Conservation (phyloP, 257 asterid genomes). For the Forsythia suspensa region DNA sequence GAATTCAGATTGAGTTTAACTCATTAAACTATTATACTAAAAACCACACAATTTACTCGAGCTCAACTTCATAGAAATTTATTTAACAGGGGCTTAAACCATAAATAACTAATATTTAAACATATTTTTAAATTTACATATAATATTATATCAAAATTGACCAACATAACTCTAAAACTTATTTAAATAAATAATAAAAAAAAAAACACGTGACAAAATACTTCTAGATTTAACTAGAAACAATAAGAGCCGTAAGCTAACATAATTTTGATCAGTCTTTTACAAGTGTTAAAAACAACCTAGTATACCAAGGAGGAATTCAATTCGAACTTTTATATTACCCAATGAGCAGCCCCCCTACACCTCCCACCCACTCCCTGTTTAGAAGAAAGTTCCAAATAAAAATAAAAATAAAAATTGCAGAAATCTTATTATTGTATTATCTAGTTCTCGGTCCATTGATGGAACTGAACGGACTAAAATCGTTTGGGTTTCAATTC, state of each 20-base stretch:
- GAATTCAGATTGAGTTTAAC: background rate
- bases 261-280: conserved; percentile 10
- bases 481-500: no score
- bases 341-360: background rate
- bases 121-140: background rate
- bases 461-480: no score
- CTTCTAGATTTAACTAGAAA: conserved; percentile 2
- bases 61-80: background rate
- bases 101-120: no score
- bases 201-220: background rate
- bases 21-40: background rate
- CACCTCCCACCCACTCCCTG: background rate
- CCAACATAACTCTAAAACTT: background rate
- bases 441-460: background rate
- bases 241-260: background rate
- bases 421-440: conserved; percentile 1
- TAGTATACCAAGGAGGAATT: conserved; percentile 21
- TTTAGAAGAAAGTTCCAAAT: background rate
- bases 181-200: background rate
- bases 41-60: background rate
- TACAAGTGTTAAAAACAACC: background rate
- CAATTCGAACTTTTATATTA: conserved; percentile 16
- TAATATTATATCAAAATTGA: background rate
- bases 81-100: background rate
- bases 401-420: background rate